Evolutionary conservation across 2,329 filamentous ascomycete species (phyloP).

Genomic region (Harringtonia aguacate): DNA sequence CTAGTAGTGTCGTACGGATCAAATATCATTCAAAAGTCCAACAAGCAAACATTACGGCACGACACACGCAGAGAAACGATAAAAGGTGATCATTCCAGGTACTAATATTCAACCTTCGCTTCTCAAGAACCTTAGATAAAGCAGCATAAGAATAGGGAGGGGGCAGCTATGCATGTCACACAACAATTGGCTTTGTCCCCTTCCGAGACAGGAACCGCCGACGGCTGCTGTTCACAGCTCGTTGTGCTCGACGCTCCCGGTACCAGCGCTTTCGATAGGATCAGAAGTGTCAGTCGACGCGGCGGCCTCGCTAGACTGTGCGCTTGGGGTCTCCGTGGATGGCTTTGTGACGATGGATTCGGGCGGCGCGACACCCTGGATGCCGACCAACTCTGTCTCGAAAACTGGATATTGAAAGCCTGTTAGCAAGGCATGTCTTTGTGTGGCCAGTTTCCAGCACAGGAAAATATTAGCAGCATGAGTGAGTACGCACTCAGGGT

Average conservation of each 20-base stretch:
- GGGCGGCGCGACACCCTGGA: conserved; percentile 56
- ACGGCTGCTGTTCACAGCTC: conserved; percentile 36
- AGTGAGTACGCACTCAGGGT: conserved; percentile 52
- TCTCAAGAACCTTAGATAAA: too few relatives aligned
- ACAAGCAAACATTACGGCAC: too few relatives aligned
- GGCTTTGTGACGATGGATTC: conserved; percentile 33
- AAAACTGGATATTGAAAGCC: conserved; percentile 34
- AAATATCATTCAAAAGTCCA: too few relatives aligned
- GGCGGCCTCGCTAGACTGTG: conserved; percentile 14
- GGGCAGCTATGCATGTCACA: too few relatives aligned
- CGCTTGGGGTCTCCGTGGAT: conserved; percentile 17
- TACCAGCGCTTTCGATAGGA: conserved; percentile 29
- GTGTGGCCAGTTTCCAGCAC: background rate
- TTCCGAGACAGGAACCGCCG: too few relatives aligned
- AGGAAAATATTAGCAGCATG: background rate
- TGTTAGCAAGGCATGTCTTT: background rate
- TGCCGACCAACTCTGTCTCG: conserved; percentile 69
- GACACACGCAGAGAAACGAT: too few relatives aligned
- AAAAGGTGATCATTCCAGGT: too few relatives aligned
- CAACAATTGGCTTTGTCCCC: background rate
- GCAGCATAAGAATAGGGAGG: too few relatives aligned
- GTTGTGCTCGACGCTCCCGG: conserved; percentile 49
- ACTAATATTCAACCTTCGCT: too few relatives aligned
- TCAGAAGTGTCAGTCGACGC: conserved; percentile 35
- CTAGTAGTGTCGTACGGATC: too few relatives aligned